These are phyloP conservation scores for Penicillium chermesinum DNA, from an alignment of 495 filamentous ascomycete species.

Conservation along the genomic window DNA sequence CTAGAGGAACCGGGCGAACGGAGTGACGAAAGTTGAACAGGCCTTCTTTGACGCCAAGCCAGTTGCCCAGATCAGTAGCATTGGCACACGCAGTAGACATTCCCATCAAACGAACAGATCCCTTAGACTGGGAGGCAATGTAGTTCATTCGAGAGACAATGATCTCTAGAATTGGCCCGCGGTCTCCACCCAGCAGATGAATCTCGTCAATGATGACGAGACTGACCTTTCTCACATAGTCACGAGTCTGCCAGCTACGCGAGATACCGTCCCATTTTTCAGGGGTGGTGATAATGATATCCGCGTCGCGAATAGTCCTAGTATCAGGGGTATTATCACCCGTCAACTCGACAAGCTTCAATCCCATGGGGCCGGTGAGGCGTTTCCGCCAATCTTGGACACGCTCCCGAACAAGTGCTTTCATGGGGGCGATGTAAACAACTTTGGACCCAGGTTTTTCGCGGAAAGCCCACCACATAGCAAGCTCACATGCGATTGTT, in stretches of 20 bases:
- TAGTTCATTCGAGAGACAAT: conserved; percentile 99
- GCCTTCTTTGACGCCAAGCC: conserved; percentile 95
- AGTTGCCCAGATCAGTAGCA: conserved; percentile 87
- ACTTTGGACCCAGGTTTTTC: conserved; percentile 96
- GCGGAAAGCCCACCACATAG: conserved; percentile 99
- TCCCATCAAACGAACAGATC: conserved; percentile 81
- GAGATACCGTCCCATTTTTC: conserved; percentile 99
- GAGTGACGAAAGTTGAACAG: conserved; percentile 97
- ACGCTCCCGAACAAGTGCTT: conserved; percentile 92
- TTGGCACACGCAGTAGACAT: conserved; percentile 99
- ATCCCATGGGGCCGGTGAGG: conserved; percentile 75
- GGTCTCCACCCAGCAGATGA: conserved; percentile 89
- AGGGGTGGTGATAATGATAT: conserved; percentile 97
- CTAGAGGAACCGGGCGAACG: conserved; percentile 91
- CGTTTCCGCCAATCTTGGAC: conserved; percentile 91
- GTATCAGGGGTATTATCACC: conserved; percentile 98
- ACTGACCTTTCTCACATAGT: conserved; percentile 91
- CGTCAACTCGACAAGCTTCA: conserved; percentile 93
- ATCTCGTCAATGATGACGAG: conserved; percentile 99
- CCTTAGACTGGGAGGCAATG: conserved; percentile 85
- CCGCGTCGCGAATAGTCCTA: conserved; percentile 85
- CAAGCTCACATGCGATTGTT: conserved; percentile 89
- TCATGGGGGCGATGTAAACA: conserved; percentile 99
- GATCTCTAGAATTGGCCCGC: conserved; percentile 96
- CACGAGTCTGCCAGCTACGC: conserved; percentile 94